Evolutionary conservation across 2,329 filamentous ascomycete genomes (phyloP).

Genomic region (Cercospora brassicicola): DNA sequence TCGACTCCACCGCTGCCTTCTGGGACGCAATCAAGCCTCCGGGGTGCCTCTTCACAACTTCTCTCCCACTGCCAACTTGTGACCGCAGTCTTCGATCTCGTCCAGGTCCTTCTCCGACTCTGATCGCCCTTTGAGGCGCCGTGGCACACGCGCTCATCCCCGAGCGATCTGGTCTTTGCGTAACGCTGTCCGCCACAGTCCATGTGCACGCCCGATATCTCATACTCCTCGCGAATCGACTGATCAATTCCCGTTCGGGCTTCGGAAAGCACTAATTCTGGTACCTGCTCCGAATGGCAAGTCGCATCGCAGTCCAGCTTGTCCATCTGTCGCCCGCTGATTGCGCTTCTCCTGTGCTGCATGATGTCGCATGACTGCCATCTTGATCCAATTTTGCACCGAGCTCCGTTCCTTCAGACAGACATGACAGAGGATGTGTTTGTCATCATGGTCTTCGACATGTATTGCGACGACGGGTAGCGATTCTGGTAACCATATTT

Average conservation of each 20-base stretch:
- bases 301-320: not conserved
- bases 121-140: not conserved
- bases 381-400: not conserved
- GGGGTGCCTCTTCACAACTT: not conserved
- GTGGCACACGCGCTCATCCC: not conserved
- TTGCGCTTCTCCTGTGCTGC: not conserved
- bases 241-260: not conserved
- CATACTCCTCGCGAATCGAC: not conserved
- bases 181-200: not conserved
- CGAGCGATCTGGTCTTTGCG: not conserved
- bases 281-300: not conserved
- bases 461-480: constrained; percentile 8
- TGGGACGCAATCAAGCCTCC: not conserved
- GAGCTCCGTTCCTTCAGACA: not conserved
- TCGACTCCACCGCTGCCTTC: not conserved
- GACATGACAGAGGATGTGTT: constrained; percentile 20
- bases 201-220: not conserved
- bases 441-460: constrained; percentile 14
- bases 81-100: not conserved
- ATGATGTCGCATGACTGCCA: not conserved
- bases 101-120: not conserved
- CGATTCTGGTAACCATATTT: constrained; percentile 17
- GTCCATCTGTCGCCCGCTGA: not conserved
- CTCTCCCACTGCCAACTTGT: not conserved
- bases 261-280: not conserved